Evolutionary conservation across 495 filamentous ascomycete genomes (phyloP).

Genomic region (Hypoxylon lenormandii): DNA sequence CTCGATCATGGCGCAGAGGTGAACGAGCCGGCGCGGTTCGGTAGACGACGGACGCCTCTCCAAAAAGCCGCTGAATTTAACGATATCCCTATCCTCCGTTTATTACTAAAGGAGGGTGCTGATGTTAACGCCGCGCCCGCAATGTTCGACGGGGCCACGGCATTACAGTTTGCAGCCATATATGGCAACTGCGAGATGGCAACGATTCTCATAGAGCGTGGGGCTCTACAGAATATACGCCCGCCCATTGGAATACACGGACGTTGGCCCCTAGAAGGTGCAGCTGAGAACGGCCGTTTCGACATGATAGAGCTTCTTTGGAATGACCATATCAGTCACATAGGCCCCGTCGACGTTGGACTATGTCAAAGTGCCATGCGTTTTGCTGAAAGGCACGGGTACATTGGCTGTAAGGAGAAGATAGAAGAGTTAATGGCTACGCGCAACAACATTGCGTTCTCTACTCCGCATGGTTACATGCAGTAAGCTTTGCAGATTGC

Average conservation of each 20-base stretch:
- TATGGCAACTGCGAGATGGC: constrained; percentile 23
- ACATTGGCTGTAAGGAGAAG: constrained; percentile 30
- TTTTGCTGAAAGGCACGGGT: constrained; percentile 12
- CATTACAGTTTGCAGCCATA: constrained; percentile 34
- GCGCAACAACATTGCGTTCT: too few species aligned
- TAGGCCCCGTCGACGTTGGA: constrained; percentile 17
- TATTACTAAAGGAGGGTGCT: constrained; percentile 28
- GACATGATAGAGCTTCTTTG: constrained; percentile 42
- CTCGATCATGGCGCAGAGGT: constrained; percentile 51
- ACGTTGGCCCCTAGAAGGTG: constrained; percentile 36
- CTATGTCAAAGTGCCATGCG: constrained; percentile 32
- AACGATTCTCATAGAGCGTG: constrained; percentile 13
- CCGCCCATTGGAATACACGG: constrained; percentile 1
- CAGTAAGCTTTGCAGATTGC: too few species aligned
- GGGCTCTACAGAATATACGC: constrained; percentile 1
- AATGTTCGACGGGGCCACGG: constrained; percentile 11
- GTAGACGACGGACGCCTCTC: constrained; percentile 40
- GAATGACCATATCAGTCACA: constrained; percentile 2
- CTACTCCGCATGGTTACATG: too few species aligned
- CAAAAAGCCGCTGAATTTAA: constrained; percentile 48
- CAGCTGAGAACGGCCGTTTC: constrained; percentile 35
- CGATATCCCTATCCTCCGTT: constrained; percentile 34
- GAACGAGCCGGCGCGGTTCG: constrained; percentile 21
- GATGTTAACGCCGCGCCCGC: constrained; percentile 21
- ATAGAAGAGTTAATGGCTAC: constrained; percentile 21